These are phyloP conservation scores for Astrephomene gubernaculifera DNA, from an alignment of 139 green algal species.

Conservation along the genomic window DNA sequence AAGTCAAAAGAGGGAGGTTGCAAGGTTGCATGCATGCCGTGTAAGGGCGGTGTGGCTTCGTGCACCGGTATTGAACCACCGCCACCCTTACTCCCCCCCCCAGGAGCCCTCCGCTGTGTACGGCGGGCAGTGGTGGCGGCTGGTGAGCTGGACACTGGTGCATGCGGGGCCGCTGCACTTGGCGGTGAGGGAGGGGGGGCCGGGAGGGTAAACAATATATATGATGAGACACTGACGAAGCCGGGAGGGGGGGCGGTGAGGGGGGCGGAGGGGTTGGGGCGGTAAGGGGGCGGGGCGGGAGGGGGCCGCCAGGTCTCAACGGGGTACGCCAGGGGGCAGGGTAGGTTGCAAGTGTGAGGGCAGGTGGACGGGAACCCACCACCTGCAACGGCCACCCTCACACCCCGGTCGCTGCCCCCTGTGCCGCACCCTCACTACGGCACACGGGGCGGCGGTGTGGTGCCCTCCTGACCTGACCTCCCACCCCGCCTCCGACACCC, in stretches of 20 bases:
- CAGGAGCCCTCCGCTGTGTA: conserved; percentile 7
- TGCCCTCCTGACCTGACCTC: neutral
- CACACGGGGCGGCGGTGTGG: neutral
- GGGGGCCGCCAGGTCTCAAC: neutral
- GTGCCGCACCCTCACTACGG: neutral
- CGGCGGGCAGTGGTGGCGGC: conserved; percentile 30
- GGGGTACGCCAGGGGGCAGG: neutral
- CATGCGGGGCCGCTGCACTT: conserved; percentile 27
- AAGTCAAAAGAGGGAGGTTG: neutral
- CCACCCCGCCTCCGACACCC: neutral
- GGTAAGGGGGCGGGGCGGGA: neutral
- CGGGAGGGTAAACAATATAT: neutral
- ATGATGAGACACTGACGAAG: neutral
- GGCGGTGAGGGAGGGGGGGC: neutral
- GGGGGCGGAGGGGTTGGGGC: neutral
- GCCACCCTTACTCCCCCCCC: neutral
- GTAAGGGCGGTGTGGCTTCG: neutral
- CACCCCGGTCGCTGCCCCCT: neutral
- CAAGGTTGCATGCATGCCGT: neutral
- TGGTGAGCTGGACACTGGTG: conserved; percentile 20
- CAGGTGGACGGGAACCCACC: neutral
- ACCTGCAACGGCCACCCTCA: neutral
- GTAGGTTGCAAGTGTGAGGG: neutral
- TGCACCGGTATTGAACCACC: neutral
- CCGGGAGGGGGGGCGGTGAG: neutral